phyloP scores from a whole-genome alignment of 805 yeast genomes.

The Yarrowia alimentaria region DNA sequence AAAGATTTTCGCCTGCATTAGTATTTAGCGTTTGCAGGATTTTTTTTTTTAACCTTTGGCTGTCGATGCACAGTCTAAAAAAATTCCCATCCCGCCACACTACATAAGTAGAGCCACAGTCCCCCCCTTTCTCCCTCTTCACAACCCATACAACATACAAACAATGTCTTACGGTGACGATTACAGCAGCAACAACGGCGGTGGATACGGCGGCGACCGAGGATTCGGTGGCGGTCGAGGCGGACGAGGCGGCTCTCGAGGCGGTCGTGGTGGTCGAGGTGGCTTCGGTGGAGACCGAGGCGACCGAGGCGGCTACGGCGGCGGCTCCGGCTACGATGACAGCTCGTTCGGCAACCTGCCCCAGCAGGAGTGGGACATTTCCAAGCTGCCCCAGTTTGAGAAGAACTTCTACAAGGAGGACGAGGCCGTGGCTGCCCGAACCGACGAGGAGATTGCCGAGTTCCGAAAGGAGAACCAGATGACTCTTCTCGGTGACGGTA shows the following conservation, averaged over 20 bases:
- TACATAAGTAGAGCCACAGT: conserved; percentile 8
- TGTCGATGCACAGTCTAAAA: too few species aligned
- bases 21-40: conserved; percentile 21
- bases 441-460: conserved; percentile 65
- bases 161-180: conserved; percentile 33
- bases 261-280: conserved; percentile 42
- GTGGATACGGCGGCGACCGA: conserved; percentile 35
- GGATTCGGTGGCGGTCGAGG: conserved; percentile 36
- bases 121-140: conserved; percentile 5
- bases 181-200: conserved; percentile 41
- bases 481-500: conserved; percentile 77
- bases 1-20: too few species aligned
- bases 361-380: conserved; percentile 79
- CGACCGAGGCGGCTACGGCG: conserved; percentile 45
- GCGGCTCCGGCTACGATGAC: conserved; percentile 48
- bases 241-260: conserved; percentile 46
- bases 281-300: conserved; percentile 44
- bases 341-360: conserved; percentile 53
- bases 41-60: too few species aligned
- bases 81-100: too few species aligned
- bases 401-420: conserved; percentile 92
- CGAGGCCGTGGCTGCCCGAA: conserved; percentile 69
- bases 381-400: conserved; percentile 80
- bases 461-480: conserved; percentile 85
- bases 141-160: conserved; percentile 15